A percentile compares a stretch with the other conserved stretches of the same genome.
Conservation (phyloP, 805 yeast genomes). For the Wickerhamiella allomyrinae region DNA sequence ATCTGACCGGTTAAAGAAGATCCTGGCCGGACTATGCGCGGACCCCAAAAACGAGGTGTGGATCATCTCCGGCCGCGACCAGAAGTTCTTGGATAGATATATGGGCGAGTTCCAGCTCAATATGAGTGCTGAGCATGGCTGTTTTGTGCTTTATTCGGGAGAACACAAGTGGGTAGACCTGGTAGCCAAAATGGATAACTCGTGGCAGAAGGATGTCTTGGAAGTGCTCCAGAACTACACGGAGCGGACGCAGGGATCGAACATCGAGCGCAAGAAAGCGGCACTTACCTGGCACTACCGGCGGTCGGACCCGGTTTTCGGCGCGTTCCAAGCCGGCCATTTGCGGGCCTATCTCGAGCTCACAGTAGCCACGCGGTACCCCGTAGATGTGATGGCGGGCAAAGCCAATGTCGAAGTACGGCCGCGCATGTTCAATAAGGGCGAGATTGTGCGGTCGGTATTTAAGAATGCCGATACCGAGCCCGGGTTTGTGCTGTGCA, state of each 20-base stretch:
- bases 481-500: constrained; percentile 77
- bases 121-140: constrained; percentile 93
- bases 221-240: constrained; percentile 62
- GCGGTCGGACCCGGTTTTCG: constrained; percentile 85
- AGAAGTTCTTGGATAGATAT: constrained; percentile 76
- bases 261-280: constrained; percentile 75
- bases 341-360: constrained; percentile 49
- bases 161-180: constrained; percentile 68
- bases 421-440: constrained; percentile 88
- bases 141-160: constrained; percentile 64
- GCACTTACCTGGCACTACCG: constrained; percentile 98
- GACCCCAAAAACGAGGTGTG: constrained; percentile 82
- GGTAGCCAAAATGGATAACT: constrained; percentile 72
- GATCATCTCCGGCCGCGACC: constrained; percentile 95
- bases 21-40: constrained; percentile 43
- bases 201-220: constrained; percentile 81
- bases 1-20: constrained; percentile 48
- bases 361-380: constrained; percentile 49
- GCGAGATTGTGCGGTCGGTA: constrained; percentile 80
- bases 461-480: constrained; percentile 35
- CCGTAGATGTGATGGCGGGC: constrained; percentile 91
- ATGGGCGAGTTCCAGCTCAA: constrained; percentile 64
- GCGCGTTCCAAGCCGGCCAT: constrained; percentile 68
- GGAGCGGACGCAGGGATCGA: constrained; percentile 80
- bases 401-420: constrained; percentile 97